Evolutionary conservation across 441 rosid species (phyloP).

Genomic region (Viola pubescens): DNA sequence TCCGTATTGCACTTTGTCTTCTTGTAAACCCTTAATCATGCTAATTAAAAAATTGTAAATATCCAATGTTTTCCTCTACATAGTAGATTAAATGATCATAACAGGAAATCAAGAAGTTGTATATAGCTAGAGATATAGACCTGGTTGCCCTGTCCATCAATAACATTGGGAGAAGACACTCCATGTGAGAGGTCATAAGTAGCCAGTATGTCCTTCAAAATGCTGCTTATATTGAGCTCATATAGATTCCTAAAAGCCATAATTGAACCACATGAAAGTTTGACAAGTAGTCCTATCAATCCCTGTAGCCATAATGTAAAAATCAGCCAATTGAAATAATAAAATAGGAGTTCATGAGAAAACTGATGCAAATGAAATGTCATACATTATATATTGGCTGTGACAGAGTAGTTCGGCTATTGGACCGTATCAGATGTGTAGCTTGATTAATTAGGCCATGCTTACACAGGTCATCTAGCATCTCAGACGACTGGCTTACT

Average conservation of each 20-base stretch:
- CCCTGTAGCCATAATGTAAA: conserved; percentile 51
- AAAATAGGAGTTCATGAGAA: background rate
- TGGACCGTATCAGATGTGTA: conserved; percentile 53
- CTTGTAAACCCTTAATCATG: background rate
- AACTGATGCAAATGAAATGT: conserved; percentile 13
- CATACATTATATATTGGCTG: conserved; percentile 75
- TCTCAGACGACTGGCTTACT: conserved; percentile 57
- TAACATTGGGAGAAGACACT: conserved; percentile 47
- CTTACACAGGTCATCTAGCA: conserved; percentile 79
- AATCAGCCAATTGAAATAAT: conserved; percentile 6
- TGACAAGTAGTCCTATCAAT: conserved; percentile 79
- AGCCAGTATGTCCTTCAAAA: conserved; percentile 73
- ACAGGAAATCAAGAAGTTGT: background rate
- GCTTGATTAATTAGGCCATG: conserved; percentile 71
- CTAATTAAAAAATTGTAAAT: background rate
- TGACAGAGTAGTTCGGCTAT: conserved; percentile 72
- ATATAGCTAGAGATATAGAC: conserved; percentile 29
- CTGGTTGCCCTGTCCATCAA: conserved; percentile 72
- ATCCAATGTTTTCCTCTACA: background rate
- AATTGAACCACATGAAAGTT: conserved; percentile 67
- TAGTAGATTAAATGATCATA: background rate
- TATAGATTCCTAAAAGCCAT: conserved; percentile 70
- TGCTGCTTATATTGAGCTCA: conserved; percentile 72
- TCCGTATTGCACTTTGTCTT: background rate
- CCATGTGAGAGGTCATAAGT: conserved; percentile 63